Evolutionary conservation across 768 basidiomycete genomes (phyloP), one percentile per base, ranked within the genome.

Genomic region (Suillus luteus): DNA sequence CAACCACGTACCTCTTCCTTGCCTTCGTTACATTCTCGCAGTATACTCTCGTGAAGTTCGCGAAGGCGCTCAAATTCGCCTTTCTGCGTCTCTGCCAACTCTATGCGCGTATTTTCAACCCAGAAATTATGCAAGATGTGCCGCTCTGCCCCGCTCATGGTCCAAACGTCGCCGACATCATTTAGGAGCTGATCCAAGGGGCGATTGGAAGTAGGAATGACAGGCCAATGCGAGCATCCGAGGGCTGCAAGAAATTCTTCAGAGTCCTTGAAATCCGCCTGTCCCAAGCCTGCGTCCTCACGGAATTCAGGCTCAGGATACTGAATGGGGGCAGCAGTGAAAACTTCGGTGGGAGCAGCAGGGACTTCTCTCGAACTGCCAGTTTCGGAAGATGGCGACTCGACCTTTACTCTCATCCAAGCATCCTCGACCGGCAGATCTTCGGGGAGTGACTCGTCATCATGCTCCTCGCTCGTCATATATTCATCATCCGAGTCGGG

Each of bases 131-230:
- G 73, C 0, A 90, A 70, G 2, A 64, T 69, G 11, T 67, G 51
- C 2, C 90, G 81, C 68, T 91, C 90, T 1, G 37, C 8, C 5
- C 49, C 51, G 3, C 86, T 86, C 80, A 89, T 80, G 0, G 65
- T 58, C 90, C 89, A 91, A 22, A 89, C 76, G 37, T 77, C 70
- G 1, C 69, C 77, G 15, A 69, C 66, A 0, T 70, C 57, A 0
- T 54, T 58, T 3, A 84, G 72, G 14, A 86, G 75, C 4, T 66
- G 68, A 1, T 75, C 70, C 12, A 88, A 54, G 2, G 74, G 55
- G 1, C 85, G 81, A 66, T 77, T 44, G 14, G 70, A 62, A 0
- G 62, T 52, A 4, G 85, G 85, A 4, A 81, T 61, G 0, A 62
- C 44, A 1, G 86, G 86, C 10, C 81, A 63, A 1, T 48, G 62